phyloP scores from a whole-genome alignment of 306 rosid genomes.

The Abrus precatorius region DNA sequence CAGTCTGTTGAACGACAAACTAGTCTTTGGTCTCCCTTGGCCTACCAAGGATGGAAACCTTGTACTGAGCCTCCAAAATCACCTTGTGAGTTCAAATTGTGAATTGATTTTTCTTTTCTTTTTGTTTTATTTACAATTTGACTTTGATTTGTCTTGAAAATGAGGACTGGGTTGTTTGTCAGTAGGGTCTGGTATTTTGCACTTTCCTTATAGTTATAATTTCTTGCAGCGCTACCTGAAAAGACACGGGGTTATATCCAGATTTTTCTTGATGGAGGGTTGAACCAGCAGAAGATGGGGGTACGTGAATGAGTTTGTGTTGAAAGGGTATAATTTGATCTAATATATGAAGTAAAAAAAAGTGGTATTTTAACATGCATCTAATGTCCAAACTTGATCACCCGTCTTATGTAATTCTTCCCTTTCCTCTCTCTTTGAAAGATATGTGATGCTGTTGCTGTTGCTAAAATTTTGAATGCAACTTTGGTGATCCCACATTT shows the following conservation, averaged over 20 bases:
- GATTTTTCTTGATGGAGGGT: slow-evolving; percentile 96
- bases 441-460: slow-evolving; percentile 99
- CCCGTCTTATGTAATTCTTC: slow-evolving; percentile 28
- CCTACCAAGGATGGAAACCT: slow-evolving; percentile 79
- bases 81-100: slow-evolving; percentile 63
- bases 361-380: slow-evolving; percentile 44
- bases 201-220: slow-evolving; percentile 21
- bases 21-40: slow-evolving; percentile 80
- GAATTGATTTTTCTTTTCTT: slow-evolving; percentile 12
- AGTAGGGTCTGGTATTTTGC: slow-evolving; percentile 30
- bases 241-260: slow-evolving; percentile 78
- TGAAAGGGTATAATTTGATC: slow-evolving; percentile 43
- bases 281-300: slow-evolving; percentile 99
- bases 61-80: slow-evolving; percentile 61
- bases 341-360: slow-evolving; percentile 22
- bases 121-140: neutral
- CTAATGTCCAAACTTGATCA: slow-evolving; percentile 25
- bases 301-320: slow-evolving; percentile 57
- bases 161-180: slow-evolving; percentile 6
- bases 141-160: slow-evolving; percentile 17
- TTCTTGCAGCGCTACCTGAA: slow-evolving; percentile 71
- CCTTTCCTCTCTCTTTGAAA: slow-evolving; percentile 35
- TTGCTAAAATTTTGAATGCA: slow-evolving; percentile 89
- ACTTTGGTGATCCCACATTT: slow-evolving; percentile 90
- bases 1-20: slow-evolving; percentile 61